Percentiles rank a stretch among this genome's conserved stretches.
Conservation (phyloP, 352 stramenopile genomes). For the Saprolegnia diclina region DNA sequence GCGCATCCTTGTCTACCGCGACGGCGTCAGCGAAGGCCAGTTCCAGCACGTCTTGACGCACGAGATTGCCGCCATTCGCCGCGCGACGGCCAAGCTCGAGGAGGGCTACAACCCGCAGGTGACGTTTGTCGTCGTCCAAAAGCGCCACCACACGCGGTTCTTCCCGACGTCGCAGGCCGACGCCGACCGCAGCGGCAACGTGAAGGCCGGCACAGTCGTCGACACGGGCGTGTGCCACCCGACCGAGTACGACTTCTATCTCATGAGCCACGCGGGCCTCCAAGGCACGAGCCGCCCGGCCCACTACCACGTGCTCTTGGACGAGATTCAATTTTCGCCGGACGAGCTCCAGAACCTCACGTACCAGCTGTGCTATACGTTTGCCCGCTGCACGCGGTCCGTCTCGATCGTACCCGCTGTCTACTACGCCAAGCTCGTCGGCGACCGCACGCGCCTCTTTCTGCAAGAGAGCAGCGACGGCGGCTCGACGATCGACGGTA, state of each 20-base stretch:
- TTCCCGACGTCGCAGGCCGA: conserved; percentile 42
- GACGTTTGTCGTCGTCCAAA: conserved; percentile 84
- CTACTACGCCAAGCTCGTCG: conserved; percentile 83
- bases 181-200: conserved; percentile 60
- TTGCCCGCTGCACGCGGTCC: conserved; percentile 73
- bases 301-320: conserved; percentile 80
- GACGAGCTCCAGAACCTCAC: conserved; percentile 71
- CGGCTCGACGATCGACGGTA: not conserved
- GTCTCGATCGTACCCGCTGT: conserved; percentile 81
- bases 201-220: conserved; percentile 69
- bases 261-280: conserved; percentile 79
- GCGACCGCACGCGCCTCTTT: conserved; percentile 81
- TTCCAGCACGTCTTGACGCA: conserved; percentile 75
- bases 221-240: conserved; percentile 80
- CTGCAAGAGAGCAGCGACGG: conserved; percentile 41
- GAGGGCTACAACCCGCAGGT: conserved; percentile 58
- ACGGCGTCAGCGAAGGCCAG: conserved; percentile 83
- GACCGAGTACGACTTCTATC: conserved; percentile 81
- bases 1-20: conserved; percentile 82
- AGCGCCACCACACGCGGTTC: conserved; percentile 81
- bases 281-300: conserved; percentile 80
- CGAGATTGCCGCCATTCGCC: conserved; percentile 69
- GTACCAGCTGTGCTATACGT: conserved; percentile 79
- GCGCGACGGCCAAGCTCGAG: conserved; percentile 57
- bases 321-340: conserved; percentile 61